phyloP scores from a whole-genome alignment of 805 yeast genomes.

The Ogataea glucozyma region DNA sequence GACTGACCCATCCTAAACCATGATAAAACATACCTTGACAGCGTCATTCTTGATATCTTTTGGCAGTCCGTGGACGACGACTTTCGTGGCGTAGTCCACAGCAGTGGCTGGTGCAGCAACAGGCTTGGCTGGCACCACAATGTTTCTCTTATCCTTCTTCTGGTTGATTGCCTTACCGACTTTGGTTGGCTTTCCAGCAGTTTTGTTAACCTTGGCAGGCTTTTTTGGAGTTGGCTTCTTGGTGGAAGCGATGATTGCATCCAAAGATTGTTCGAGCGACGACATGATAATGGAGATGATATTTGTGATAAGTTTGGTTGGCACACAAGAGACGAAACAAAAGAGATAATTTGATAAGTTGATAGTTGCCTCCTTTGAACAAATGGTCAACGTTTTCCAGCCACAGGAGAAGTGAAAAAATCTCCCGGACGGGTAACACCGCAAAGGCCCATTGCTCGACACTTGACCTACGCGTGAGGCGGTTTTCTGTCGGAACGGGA shows the following conservation, averaged over 20 bases:
- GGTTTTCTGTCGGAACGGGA: too few relatives aligned
- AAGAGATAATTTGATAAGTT: neutral
- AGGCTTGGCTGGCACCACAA: constrained; percentile 21
- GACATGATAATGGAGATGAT: constrained; percentile 51
- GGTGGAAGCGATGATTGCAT: constrained; percentile 80
- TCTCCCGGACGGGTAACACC: neutral
- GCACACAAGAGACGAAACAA: neutral
- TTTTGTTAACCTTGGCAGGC: constrained; percentile 35
- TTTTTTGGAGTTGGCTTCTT: constrained; percentile 35
- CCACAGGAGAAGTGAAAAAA: constrained; percentile 1
- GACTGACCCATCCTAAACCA: constrained; percentile 7
- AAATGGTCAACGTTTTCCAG: neutral
- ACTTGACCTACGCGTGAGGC: too few relatives aligned
- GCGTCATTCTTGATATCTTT: constrained; percentile 81
- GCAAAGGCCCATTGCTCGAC: too few relatives aligned
- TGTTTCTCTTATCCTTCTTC: constrained; percentile 14
- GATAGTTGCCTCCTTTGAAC: neutral
- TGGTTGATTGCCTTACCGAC: constrained; percentile 32
- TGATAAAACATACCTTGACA: constrained; percentile 46
- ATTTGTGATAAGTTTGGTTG: neutral
- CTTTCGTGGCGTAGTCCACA: constrained; percentile 66
- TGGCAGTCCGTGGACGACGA: constrained; percentile 66
- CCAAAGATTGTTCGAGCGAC: constrained; percentile 88
- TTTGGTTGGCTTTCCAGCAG: constrained; percentile 33
- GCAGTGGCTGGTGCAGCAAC: constrained; percentile 25